Evolutionary conservation across 257 asterid genomes (phyloP), one percentile per base, ranked within the genome.

Genomic region (Capsicum rhomboideum): DNA sequence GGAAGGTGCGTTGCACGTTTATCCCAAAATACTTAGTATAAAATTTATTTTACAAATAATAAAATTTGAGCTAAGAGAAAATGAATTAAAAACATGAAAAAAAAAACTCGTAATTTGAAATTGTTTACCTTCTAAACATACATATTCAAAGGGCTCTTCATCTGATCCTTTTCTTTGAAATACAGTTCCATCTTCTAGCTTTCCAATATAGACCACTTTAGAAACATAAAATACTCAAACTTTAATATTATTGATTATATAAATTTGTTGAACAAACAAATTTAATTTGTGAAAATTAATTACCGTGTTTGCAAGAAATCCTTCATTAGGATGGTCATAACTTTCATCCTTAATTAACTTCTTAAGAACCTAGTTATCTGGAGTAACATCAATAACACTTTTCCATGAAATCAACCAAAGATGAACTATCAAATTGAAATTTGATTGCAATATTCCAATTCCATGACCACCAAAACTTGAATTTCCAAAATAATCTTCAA

Each of bases 331-430:
- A 87, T 83, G 92, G 59, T 90, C 93, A 85, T 88, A 90, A 0
- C 91, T 93, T 80, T 92, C 90, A 0, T 93, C 97, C 78, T 88
- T 88, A 75, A 34, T 84, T 84, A 86, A 69, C 83, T 89, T 90
- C 87, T 92, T 92, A 13, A 91, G 81, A 40, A 92, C 77, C 69
- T 83, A 89, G 79, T 88, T 78, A 83, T 91, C 93, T 72, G 92
- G 93, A 55, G 5, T 49, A 79, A 91, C 82, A 66, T 91, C 93
- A 49, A 90, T 81, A n/a, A 91, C 90, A 58, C 79, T 81, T 82
- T 83, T 90, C 97, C 94, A 92, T 3, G 92, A 90, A 28, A 90
- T 34, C 82, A 92, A 78, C 74, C 91, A 92, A 74, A 92, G 90
- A 82, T 83, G 71, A 85, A 92, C 86, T 86, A 58, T 86, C 87